phyloP scores from a whole-genome alignment of 345 rosid species.

The Psidium friedrichsthalianum region DNA sequence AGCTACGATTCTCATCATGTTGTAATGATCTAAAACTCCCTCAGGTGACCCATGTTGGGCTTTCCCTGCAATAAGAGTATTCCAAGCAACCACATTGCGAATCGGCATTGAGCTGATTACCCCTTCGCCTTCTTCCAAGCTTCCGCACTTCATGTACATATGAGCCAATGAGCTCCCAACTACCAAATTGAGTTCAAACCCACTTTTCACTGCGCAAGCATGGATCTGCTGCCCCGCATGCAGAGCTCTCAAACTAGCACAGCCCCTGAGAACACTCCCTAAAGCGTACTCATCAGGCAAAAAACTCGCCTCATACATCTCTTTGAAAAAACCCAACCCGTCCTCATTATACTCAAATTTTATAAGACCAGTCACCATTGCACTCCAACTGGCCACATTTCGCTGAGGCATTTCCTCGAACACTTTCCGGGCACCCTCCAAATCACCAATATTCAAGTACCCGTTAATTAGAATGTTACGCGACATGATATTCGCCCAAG shows the following conservation, averaged over 20 bases:
- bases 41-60: conserved; percentile 72
- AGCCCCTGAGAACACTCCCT: conserved; percentile 64
- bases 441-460: conserved; percentile 26
- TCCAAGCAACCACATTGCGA: conserved; percentile 77
- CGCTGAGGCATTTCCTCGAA: conserved; percentile 57
- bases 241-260: conserved; percentile 38
- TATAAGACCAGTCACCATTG: conserved; percentile 59
- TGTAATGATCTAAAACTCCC: conserved; percentile 51
- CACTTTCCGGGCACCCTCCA: conserved; percentile 40
- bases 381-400: conserved; percentile 61
- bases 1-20: conserved; percentile 43
- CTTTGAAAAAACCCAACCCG: conserved; percentile 40
- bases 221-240: conserved; percentile 56
- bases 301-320: conserved; percentile 45
- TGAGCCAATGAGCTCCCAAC: conserved; percentile 54
- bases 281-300: conserved; percentile 43
- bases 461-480: conserved; percentile 62
- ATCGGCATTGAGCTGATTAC: conserved; percentile 49
- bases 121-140: conserved; percentile 30
- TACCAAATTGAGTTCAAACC: conserved; percentile 28
- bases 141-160: conserved; percentile 71
- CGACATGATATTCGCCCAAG: conserved; percentile 58
- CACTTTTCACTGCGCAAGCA: conserved; percentile 53
- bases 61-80: conserved; percentile 72
- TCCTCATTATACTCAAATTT: conserved; percentile 46